phyloP scores from a whole-genome alignment of 768 basidiomycete genomes.

The Fistulinella prunicolor region DNA sequence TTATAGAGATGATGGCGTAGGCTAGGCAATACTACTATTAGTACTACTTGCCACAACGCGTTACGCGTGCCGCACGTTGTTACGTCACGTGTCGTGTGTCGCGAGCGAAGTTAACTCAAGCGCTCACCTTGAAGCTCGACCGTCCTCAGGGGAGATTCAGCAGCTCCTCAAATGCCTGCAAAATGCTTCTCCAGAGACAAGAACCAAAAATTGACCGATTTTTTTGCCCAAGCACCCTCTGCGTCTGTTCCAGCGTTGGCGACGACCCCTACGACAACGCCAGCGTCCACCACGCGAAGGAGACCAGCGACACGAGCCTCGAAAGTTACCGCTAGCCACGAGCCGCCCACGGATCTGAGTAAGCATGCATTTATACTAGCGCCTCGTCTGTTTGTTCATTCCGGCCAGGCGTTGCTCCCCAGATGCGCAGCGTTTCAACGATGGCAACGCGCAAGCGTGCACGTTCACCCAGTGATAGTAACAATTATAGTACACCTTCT shows the following conservation, averaged over 20 bases:
- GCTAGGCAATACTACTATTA: too few relatives aligned
- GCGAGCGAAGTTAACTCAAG: not conserved
- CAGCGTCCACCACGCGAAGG: constrained; percentile 10
- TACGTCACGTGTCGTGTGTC: constrained; percentile 13
- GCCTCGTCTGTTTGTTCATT: constrained; percentile 1
- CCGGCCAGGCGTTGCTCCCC: constrained; percentile 12
- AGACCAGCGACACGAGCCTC: constrained; percentile 9
- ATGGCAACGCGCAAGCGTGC: constrained; percentile 24
- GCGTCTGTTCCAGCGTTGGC: constrained; percentile 13
- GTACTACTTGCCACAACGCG: too few relatives aligned
- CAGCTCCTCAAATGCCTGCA: constrained; percentile 16
- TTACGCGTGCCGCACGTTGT: too few relatives aligned
- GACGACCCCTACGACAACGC: not conserved
- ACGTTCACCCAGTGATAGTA: constrained; percentile 23
- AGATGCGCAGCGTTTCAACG: constrained; percentile 10
- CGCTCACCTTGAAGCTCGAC: too few relatives aligned
- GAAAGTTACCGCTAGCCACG: not conserved
- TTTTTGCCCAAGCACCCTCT: constrained; percentile 39
- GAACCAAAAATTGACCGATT: constrained; percentile 41
- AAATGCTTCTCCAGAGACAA: constrained; percentile 13
- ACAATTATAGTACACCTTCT: not conserved
- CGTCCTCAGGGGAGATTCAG: not conserved
- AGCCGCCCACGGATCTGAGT: constrained; percentile 14
- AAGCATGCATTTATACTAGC: constrained; percentile 1
- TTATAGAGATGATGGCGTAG: too few relatives aligned